Evolutionary conservation across 345 rosid species (phyloP).

Genomic region (Salix udensis): DNA sequence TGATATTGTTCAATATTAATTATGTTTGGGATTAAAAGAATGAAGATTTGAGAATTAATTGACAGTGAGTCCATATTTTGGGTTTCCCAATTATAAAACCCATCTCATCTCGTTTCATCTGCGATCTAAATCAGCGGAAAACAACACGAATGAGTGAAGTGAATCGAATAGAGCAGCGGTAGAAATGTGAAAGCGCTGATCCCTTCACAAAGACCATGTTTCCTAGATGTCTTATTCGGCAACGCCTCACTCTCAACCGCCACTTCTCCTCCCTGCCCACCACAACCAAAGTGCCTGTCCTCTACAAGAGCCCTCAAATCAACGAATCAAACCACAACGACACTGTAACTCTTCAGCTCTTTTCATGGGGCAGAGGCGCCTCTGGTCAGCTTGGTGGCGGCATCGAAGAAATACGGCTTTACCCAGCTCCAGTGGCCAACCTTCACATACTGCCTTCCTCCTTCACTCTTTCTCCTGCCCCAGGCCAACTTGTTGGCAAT

Average conservation of each 20-base stretch:
- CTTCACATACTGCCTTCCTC: slow-evolving; percentile 41
- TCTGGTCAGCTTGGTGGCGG: slow-evolving; percentile 97
- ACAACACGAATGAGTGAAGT: too few species aligned
- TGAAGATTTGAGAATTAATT: too few species aligned
- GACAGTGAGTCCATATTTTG: too few species aligned
- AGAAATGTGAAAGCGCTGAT: background rate
- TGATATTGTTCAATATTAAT: too few species aligned
- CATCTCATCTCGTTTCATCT: too few species aligned
- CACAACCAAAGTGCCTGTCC: slow-evolving; percentile 40
- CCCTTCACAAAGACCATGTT: background rate
- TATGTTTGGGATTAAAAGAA: too few species aligned
- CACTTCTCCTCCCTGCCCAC: slow-evolving; percentile 20
- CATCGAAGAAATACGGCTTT: slow-evolving; percentile 65
- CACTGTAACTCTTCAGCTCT: slow-evolving; percentile 48
- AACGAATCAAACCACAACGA: slow-evolving; percentile 19
- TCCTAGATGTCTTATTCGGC: background rate
- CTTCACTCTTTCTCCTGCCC: slow-evolving; percentile 46
- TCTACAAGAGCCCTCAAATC: slow-evolving; percentile 43
- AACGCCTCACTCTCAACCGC: slow-evolving; percentile 4
- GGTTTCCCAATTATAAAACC: too few species aligned
- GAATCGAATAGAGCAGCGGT: background rate
- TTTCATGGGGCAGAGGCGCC: slow-evolving; percentile 90
- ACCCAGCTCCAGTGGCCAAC: slow-evolving; percentile 66
- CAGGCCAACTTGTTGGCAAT: slow-evolving; percentile 39
- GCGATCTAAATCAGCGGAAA: too few species aligned